Percentiles rank a stretch among this genome's conserved stretches.
phyloP scores from a whole-genome alignment of 352 stramenopile genomes.

The Globisporangium cystogenes region DNA sequence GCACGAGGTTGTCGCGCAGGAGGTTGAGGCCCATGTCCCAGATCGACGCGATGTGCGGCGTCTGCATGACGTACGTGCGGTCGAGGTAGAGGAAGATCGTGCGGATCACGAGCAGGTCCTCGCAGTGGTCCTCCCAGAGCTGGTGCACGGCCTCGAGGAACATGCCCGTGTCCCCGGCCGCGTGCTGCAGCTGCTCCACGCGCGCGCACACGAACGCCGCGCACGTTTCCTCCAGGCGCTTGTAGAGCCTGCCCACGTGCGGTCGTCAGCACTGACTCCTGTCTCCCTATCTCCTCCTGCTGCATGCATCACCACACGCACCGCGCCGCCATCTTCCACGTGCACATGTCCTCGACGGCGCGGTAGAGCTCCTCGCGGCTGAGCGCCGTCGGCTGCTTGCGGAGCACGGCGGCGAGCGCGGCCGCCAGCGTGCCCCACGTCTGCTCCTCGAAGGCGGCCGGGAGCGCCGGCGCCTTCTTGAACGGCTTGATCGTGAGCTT shows the following conservation, averaged over 20 bases:
- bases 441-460: constrained; percentile 66
- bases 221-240: constrained; percentile 63
- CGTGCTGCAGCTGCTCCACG: constrained; percentile 51
- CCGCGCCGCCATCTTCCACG: constrained; percentile 88
- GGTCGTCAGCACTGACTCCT: too few species aligned
- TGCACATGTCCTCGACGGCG: constrained; percentile 88
- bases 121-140: constrained; percentile 89
- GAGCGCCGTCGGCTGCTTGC: constrained; percentile 55
- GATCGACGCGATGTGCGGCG: constrained; percentile 77
- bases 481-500: constrained; percentile 87
- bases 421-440: constrained; percentile 71
- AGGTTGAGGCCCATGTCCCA: constrained; percentile 89
- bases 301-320: constrained; percentile 11
- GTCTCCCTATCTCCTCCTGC: not conserved
- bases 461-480: constrained; percentile 70
- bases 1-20: constrained; percentile 53
- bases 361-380: constrained; percentile 83
- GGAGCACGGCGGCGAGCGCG: constrained; percentile 59
- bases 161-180: constrained; percentile 53
- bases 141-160: constrained; percentile 76
- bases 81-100: constrained; percentile 94
- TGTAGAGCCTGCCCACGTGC: constrained; percentile 63
- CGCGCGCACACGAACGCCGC: constrained; percentile 50
- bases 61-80: constrained; percentile 87
- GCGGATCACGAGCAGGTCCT: constrained; percentile 90